Percentiles rank a stretch among this genome's conserved stretches.
Evolutionary conservation across 179 eudicot genomes (phyloP).

Genomic region (Actinidia chinensis): DNA sequence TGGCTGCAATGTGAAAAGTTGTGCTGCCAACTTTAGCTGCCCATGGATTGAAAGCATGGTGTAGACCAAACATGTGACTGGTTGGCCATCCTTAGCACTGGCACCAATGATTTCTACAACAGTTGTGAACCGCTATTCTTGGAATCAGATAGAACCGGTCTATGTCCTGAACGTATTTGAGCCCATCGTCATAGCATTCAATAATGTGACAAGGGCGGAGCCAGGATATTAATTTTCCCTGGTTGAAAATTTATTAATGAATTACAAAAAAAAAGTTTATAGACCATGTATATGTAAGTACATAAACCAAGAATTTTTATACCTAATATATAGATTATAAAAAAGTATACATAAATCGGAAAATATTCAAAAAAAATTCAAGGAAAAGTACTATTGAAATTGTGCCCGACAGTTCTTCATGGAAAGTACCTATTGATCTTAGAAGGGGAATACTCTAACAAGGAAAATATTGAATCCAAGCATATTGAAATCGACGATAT

Average conservation of each 20-base stretch:
- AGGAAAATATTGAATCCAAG: neutral
- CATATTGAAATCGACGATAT: neutral
- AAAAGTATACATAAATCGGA: too few relatives aligned
- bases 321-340: too few relatives aligned
- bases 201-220: too few relatives aligned
- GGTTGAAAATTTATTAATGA: too few relatives aligned
- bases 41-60: neutral
- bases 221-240: too few relatives aligned
- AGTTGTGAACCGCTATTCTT: neutral
- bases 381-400: too few relatives aligned
- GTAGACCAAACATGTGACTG: slow-evolving; percentile 40
- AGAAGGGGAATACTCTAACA: neutral
- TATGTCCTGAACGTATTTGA: neutral
- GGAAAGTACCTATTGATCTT: too few relatives aligned
- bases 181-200: neutral
- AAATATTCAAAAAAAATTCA: too few relatives aligned
- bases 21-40: neutral
- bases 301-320: too few relatives aligned
- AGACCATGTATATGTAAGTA: too few relatives aligned
- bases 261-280: too few relatives aligned
- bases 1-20: neutral
- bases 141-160: neutral
- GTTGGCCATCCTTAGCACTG: slow-evolving; percentile 22
- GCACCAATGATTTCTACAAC: neutral
- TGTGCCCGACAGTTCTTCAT: too few relatives aligned